These are phyloP conservation scores for Lagerstroemia speciosa DNA, from an alignment of 345 rosid species.

Conservation along the genomic window DNA sequence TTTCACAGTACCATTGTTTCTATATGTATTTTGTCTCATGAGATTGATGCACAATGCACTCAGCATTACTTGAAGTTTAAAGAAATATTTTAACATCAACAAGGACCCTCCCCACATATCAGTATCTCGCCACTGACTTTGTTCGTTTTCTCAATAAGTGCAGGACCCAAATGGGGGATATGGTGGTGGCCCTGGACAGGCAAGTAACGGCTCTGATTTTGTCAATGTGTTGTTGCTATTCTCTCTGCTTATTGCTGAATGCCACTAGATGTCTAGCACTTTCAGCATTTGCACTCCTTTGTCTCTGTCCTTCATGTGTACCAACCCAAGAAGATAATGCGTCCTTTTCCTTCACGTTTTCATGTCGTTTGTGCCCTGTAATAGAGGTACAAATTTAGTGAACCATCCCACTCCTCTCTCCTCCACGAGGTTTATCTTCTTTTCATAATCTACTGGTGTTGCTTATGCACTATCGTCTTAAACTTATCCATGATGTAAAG, in stretches of 20 bases:
- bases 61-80: background rate
- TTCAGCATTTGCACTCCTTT: background rate
- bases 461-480: background rate
- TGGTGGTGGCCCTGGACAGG: constrained; percentile 99
- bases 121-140: background rate
- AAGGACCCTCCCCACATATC: background rate
- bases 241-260: constrained; percentile 1
- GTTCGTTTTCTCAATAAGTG: constrained; percentile 1
- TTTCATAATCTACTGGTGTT: background rate
- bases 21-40: background rate
- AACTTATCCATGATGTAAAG: background rate
- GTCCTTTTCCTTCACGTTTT: background rate
- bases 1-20: background rate
- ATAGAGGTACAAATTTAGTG: background rate
- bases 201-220: constrained; percentile 24
- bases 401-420: background rate
- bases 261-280: background rate
- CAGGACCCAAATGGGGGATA: constrained; percentile 90
- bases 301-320: background rate
- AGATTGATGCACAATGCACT: background rate
- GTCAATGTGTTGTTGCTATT: background rate
- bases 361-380: background rate
- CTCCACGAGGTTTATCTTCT: background rate
- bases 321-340: background rate
- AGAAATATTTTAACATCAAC: background rate